Percentiles rank a stretch among this genome's conserved stretches.
These are phyloP conservation scores for Albugo laibachii DNA, from an alignment of 352 stramenopile genomes.

Conservation along the genomic window DNA sequence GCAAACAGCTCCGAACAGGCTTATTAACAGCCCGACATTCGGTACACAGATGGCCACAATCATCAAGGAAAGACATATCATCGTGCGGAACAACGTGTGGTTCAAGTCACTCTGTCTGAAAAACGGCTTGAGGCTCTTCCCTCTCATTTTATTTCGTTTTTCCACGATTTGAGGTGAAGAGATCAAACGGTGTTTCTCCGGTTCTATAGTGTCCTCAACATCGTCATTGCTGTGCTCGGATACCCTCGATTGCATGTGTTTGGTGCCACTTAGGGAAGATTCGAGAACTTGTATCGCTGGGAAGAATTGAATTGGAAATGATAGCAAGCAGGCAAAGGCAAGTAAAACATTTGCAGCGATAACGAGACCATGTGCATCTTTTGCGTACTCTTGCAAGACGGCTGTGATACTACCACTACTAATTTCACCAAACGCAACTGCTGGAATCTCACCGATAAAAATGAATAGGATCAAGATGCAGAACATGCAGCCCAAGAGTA, in stretches of 20 bases:
- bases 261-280: constrained; percentile 8
- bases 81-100: constrained; percentile 58
- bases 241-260: too few relatives aligned
- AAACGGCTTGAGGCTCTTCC: too few relatives aligned
- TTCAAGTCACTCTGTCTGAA: constrained; percentile 23
- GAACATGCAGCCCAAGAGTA: constrained; percentile 38
- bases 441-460: constrained; percentile 45
- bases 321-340: constrained; percentile 48
- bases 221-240: too few relatives aligned
- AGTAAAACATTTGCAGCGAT: constrained; percentile 29
- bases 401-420: constrained; percentile 63
- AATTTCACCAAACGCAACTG: constrained; percentile 44
- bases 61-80: constrained; percentile 60
- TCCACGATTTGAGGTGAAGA: too few relatives aligned
- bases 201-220: too few relatives aligned
- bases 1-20: constrained; percentile 51
- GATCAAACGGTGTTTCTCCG: too few relatives aligned
- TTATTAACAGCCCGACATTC: constrained; percentile 53
- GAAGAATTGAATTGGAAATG: constrained; percentile 70
- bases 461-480: constrained; percentile 55
- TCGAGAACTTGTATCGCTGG: constrained; percentile 54
- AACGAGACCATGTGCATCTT: constrained; percentile 39
- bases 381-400: constrained; percentile 45
- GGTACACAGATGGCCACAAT: constrained; percentile 48
- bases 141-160: too few relatives aligned